A percentile compares a stretch with the other conserved stretches of the same genome.
These are phyloP conservation scores for Sechiopsis laciniata DNA, from an alignment of 306 rosid genomes.

Conservation along the genomic window DNA sequence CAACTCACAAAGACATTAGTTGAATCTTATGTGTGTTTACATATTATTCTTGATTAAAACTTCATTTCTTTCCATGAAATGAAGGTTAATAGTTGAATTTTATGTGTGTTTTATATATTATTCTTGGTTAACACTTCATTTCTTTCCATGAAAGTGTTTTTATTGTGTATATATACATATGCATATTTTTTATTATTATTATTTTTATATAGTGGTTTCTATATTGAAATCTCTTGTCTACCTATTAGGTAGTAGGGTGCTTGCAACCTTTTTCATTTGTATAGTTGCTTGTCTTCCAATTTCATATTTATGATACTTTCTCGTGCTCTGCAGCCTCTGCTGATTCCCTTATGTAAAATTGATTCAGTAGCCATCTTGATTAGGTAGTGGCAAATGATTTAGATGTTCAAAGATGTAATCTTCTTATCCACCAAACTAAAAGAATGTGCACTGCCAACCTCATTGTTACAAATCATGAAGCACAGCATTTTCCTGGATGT, in stretches of 20 bases:
- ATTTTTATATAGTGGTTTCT: not conserved
- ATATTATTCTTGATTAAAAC: too few relatives aligned
- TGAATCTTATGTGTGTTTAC: too few relatives aligned
- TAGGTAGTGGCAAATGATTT: constrained; percentile 97
- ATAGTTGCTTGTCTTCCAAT: not conserved
- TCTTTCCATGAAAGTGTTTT: too few relatives aligned
- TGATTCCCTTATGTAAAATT: constrained; percentile 20
- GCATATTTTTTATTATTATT: too few relatives aligned
- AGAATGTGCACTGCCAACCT: constrained; percentile 97
- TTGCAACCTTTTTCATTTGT: constrained; percentile 1
- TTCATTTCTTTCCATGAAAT: too few relatives aligned
- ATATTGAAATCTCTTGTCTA: not conserved
- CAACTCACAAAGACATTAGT: too few relatives aligned
- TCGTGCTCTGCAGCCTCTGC: not conserved
- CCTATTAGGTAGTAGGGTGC: not conserved
- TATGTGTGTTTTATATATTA: too few relatives aligned
- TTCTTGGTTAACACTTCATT: too few relatives aligned
- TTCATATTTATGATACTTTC: constrained; percentile 3
- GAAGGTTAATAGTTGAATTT: too few relatives aligned
- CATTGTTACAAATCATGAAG: constrained; percentile 94
- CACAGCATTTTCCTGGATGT: constrained; percentile 97
- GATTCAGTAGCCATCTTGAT: constrained; percentile 21
- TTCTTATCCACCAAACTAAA: constrained; percentile 98
- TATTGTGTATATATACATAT: too few relatives aligned
- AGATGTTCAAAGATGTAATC: constrained; percentile 95